Base-by-base conservation (phyloP, 306 rosid species). In the Clitoria ternatea region DNA sequence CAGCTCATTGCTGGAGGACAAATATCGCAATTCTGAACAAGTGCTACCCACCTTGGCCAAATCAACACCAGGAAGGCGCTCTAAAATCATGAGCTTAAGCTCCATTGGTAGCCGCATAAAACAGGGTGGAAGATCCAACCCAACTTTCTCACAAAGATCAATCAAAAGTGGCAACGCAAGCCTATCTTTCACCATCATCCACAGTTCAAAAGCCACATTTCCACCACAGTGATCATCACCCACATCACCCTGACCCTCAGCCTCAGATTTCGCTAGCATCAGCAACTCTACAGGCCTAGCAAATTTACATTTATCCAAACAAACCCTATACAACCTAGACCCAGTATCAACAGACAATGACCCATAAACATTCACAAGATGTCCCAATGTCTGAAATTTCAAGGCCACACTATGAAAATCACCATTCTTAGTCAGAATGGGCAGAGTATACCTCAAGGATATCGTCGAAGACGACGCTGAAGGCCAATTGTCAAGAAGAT, bases 121-220 rank as follows among this genome's bases (percentile, higher is more conserved):
- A 67, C 94, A 82, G 0, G 97, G 82, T 0, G 98, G 98, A 24
- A 84, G 64, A 1, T 52, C 78, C 48, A 93, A 66, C 15, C 92
- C 87, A 20, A 89, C 79, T 77, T 77, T 79, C 23, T 80, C 88
- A 62, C 96, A 90, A 10, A 93, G 82, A 73, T 93, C 94, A 65
- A 88, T 93, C 52, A 88, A 57, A 15, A 93, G 82, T 7, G 98
- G 98, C 69, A 84, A 76, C 36, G 78, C 91, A 72, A 93, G 82
- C 75, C 75, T 79, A 79, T 93, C 98, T 60, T 86, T 90, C 68
- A 84, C 90, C 66, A 66, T 72, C 80, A 78, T 93, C 98, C 98
- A 93, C 29, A 90, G 77, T 62, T 88, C 87, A 60, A 79, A 83
- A 50, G 85, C 60, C 8, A 85, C 84, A 39, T 44, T 70, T 20